These are phyloP conservation scores for Lojkania enalia DNA, from an alignment of 2,329 filamentous ascomycete species.

Conservation along the genomic window DNA sequence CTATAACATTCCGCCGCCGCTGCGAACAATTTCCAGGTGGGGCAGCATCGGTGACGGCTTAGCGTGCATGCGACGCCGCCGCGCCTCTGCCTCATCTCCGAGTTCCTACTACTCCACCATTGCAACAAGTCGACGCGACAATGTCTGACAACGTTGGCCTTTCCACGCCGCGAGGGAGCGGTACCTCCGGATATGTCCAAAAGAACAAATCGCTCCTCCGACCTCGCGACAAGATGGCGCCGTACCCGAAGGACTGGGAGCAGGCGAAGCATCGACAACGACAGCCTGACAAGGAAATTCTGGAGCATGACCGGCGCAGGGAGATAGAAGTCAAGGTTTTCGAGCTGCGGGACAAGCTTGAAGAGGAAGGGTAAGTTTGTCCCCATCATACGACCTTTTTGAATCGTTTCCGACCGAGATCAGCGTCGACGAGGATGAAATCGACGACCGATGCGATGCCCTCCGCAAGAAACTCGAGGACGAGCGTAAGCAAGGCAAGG, in stretches of 20 bases:
- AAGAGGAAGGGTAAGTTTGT: constrained; percentile 82
- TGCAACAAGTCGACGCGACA: constrained; percentile 1
- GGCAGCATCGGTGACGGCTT: neutral
- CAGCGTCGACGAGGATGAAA: constrained; percentile 84
- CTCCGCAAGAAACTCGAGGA: constrained; percentile 65
- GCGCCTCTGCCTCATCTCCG: neutral
- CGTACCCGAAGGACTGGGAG: constrained; percentile 74
- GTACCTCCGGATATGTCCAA: constrained; percentile 96
- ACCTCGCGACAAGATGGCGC: constrained; percentile 77
- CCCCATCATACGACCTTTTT: too few relatives aligned
- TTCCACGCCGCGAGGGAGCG: constrained; percentile 88
- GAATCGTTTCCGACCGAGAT: too few relatives aligned
- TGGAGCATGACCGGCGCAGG: constrained; percentile 90
- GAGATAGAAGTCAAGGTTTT: constrained; percentile 93
- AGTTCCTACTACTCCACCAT: constrained; percentile 9
- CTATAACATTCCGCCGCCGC: neutral
- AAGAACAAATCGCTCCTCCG: constrained; percentile 88
- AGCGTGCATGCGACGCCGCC: too few relatives aligned
- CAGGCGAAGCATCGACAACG: constrained; percentile 74
- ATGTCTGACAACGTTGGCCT: constrained; percentile 79
- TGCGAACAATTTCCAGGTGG: neutral
- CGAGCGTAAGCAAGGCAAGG: constrained; percentile 45
- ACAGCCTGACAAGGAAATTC: constrained; percentile 86
- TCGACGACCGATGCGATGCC: constrained; percentile 73
- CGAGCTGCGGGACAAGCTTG: constrained; percentile 85